These are phyloP conservation scores for Ganoderma leucocontextum DNA, from an alignment of 1,284 basidiomycete species.

Conservation along the genomic window DNA sequence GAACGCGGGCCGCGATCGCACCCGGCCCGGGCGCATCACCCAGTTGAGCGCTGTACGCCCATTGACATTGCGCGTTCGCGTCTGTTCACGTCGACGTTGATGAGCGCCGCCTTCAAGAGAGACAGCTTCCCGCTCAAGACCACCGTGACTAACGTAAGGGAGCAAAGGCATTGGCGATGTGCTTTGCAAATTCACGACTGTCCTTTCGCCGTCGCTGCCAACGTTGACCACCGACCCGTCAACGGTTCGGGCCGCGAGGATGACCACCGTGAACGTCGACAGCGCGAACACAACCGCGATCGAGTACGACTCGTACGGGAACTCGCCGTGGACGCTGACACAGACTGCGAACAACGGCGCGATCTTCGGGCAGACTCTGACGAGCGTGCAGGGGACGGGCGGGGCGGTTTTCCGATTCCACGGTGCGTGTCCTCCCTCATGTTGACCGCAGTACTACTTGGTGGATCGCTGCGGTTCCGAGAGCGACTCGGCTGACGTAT, in stretches of 20 bases:
- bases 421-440: slow-evolving; percentile 11
- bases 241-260: slow-evolving; percentile 8
- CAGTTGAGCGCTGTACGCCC: neutral
- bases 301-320: slow-evolving; percentile 24
- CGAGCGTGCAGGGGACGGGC: slow-evolving; percentile 17
- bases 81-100: neutral
- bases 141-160: neutral
- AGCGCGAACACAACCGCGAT: slow-evolving; percentile 27
- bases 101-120: neutral
- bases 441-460: neutral
- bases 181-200: neutral
- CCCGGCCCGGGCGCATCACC: neutral
- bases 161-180: neutral
- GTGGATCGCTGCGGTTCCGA: neutral
- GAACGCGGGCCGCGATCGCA: neutral
- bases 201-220: neutral
- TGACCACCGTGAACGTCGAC: slow-evolving; percentile 26
- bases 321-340: slow-evolving; percentile 20
- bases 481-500: neutral
- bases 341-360: slow-evolving; percentile 22
- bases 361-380: slow-evolving; percentile 24
- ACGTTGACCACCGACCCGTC: neutral
- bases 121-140: neutral
- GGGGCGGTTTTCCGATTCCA: slow-evolving; percentile 24
- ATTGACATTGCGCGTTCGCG: neutral